phyloP scores from a whole-genome alignment of 208 protist species.

The Leishmania major region DNA sequence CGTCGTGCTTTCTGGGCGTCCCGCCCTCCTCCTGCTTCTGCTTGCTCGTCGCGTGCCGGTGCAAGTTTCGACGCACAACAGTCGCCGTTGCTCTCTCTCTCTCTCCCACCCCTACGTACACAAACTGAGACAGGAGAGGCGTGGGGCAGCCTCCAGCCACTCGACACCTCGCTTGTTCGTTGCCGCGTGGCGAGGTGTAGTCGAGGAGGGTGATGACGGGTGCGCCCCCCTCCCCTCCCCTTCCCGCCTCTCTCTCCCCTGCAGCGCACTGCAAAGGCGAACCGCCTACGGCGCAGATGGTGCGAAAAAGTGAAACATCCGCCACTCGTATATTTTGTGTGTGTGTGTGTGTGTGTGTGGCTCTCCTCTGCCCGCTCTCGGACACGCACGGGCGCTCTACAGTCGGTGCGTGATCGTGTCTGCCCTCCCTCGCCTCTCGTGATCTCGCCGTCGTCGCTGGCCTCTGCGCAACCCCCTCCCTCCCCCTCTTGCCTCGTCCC shows the following conservation, averaged over 20 bases:
- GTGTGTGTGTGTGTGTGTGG: too few species aligned
- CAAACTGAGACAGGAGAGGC: background rate
- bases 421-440: background rate
- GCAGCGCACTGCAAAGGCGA: background rate
- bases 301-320: background rate
- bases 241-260: background rate
- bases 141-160: background rate
- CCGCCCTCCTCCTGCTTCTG: too few species aligned
- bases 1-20: too few species aligned
- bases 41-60: background rate
- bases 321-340: too few species aligned
- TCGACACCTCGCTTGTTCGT: slow-evolving; percentile 18
- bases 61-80: background rate
- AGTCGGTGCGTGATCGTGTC: background rate
- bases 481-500: background rate
- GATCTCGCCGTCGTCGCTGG: background rate
- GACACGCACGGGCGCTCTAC: background rate
- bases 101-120: background rate
- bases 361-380: background rate
- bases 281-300: background rate
- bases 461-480: background rate
- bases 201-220: background rate
- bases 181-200: background rate
- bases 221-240: background rate
- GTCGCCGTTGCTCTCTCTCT: too few species aligned